phyloP scores from a whole-genome alignment of 2,329 filamentous ascomycete species.

The Calonectria honghensis region DNA sequence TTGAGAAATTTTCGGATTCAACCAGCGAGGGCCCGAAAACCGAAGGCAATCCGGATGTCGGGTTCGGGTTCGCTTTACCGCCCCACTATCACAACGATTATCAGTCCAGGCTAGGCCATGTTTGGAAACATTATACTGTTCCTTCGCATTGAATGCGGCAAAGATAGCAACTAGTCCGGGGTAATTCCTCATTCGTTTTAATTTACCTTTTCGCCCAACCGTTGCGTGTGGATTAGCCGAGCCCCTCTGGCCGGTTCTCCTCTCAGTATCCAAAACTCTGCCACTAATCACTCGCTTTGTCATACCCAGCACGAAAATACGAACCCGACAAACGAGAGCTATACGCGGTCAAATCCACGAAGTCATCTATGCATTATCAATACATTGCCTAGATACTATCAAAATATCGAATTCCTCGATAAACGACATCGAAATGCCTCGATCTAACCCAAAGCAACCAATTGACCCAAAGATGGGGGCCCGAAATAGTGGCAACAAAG shows the following conservation, averaged over 20 bases:
- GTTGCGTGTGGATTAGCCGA: neutral
- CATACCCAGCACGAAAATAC: neutral
- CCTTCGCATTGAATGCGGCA: neutral
- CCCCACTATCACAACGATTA: neutral
- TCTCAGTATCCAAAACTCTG: neutral
- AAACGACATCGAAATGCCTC: neutral
- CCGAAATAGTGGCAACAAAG: neutral
- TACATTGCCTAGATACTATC: neutral
- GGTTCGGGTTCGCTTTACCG: neutral
- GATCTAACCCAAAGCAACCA: neutral
- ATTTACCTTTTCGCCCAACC: neutral
- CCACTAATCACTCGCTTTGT: conserved; percentile 15
- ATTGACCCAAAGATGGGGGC: neutral
- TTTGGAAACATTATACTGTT: neutral
- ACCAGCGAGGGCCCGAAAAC: conserved; percentile 4
- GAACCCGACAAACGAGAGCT: neutral
- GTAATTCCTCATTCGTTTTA: neutral
- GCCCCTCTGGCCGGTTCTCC: neutral
- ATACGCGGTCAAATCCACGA: neutral
- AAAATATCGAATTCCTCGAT: too few species aligned
- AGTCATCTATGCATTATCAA: neutral
- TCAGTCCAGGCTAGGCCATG: neutral
- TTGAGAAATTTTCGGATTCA: conserved; percentile 13
- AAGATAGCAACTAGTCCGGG: neutral
- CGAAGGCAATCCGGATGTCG: neutral